Conservation (phyloP, 495 filamentous ascomycete species). For the Durotheca rogersii region DNA sequence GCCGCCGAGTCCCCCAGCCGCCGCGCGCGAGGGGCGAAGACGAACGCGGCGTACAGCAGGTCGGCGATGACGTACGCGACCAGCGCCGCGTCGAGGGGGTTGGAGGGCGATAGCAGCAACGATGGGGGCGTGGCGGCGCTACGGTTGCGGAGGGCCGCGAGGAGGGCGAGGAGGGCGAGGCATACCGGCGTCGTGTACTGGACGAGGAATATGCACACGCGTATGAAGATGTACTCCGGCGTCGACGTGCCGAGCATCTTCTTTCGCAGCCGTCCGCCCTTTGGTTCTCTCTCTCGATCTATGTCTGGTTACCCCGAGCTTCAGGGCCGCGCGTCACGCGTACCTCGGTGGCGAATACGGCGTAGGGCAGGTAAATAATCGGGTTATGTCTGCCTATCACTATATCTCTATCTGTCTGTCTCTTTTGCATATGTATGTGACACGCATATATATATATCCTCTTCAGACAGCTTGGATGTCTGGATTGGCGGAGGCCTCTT, state of each 20-base stretch:
- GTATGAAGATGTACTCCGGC: slow-evolving; percentile 47
- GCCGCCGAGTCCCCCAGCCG: slow-evolving; percentile 54
- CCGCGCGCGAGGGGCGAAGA: slow-evolving; percentile 55
- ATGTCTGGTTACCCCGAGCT: too few species aligned
- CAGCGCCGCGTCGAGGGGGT: slow-evolving; percentile 30
- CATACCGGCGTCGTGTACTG: slow-evolving; percentile 56
- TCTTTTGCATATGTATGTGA: too few species aligned
- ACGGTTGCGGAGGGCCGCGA: slow-evolving; percentile 36
- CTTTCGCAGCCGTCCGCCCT: too few species aligned
- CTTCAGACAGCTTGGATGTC: too few species aligned
- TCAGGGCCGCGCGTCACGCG: too few species aligned
- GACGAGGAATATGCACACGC: slow-evolving; percentile 50
- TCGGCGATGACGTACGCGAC: slow-evolving; percentile 47
- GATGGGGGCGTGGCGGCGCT: too few species aligned
- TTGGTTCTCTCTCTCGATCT: too few species aligned
- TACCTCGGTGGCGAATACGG: slow-evolving; percentile 21
- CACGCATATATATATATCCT: too few species aligned
- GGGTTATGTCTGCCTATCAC: too few species aligned
- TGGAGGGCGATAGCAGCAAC: slow-evolving; percentile 22
- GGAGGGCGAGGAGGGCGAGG: slow-evolving; percentile 43
- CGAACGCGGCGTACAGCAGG: slow-evolving; percentile 52
- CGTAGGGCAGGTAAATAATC: slow-evolving; percentile 18
- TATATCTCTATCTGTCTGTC: too few species aligned
- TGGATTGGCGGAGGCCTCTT: too few species aligned
- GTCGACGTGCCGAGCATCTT: slow-evolving; percentile 41